Conservation (phyloP, 306 rosid genomes). For the Benincasa hispida region DNA sequence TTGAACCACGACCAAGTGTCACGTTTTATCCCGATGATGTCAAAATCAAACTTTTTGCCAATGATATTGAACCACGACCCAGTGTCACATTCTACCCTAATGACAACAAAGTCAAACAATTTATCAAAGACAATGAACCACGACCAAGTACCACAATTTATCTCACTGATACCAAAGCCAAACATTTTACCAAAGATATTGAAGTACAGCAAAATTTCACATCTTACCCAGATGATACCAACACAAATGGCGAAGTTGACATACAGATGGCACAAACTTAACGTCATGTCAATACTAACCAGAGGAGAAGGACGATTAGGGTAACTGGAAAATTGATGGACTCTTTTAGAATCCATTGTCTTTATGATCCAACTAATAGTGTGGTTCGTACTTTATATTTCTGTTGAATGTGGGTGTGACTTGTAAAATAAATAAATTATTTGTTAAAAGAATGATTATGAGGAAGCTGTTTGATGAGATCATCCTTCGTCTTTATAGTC, state of each 20-base stretch:
- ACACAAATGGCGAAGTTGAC: background rate
- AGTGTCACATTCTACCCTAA: background rate
- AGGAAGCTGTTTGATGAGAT: background rate
- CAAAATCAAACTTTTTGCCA: too few species aligned
- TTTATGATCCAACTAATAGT: background rate
- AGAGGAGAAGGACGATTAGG: background rate
- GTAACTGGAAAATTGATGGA: too few species aligned
- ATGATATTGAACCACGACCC: background rate
- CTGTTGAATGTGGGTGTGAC: background rate
- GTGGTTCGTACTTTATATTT: background rate
- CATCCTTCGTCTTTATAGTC: background rate
- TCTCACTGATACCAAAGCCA: too few species aligned
- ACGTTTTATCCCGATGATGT: background rate
- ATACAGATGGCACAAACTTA: background rate
- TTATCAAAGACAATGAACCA: background rate
- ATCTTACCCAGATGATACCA: background rate
- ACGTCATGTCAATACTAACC: background rate
- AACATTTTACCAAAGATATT: background rate
- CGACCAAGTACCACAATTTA: background rate
- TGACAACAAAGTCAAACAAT: background rate
- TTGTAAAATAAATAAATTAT: background rate
- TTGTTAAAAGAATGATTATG: background rate
- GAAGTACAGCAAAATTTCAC: background rate
- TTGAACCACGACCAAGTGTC: too few species aligned
- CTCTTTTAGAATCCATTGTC: too few species aligned